Evolutionary conservation across 1,284 basidiomycete species (phyloP), one percentile per base, ranked within the genome.

Genomic region (Pyrrhoderma noxium): DNA sequence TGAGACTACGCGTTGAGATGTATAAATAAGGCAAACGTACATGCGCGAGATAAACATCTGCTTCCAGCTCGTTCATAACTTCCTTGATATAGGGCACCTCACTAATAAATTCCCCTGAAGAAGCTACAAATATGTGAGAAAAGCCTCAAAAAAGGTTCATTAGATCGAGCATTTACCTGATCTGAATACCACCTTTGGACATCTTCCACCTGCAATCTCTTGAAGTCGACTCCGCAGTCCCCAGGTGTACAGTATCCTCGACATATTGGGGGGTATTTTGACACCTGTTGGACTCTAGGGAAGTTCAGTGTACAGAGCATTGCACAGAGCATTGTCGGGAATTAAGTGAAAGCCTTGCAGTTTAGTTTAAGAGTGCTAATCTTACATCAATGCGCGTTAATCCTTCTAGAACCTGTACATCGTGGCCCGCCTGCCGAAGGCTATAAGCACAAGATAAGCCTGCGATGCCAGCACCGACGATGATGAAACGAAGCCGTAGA

Each of bases 391-490:
- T 31, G 27, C 27, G 27, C 27, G 27, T 31, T 31, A 31, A 11
- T 11, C 67, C 66, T 58, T 81, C 79, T 38, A 80, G 59, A 1
- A 80, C 69, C 7, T 67, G 70, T 8, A 80, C 78, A 8, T 64
- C 65, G 53, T 82, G 79, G 1, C 80, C 80, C 43, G 70, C 66
- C 36, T 69, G 64, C 25, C 65, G 62, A 37, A 81, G 64, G 3
- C 73, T 66, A 58, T 72, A 72, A 8, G 77, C 79, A 13, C 69
- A 68, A 0, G 79, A 71, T 3, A 82, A 69, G 21, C 78, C 79
- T 0, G 57, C 57, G 16, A 59, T 53, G 18, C 61, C 57, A 2
- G 54, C 60, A 18, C 61, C 61, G 36, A 62, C 57, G 37, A 63
- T 51, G 42, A 62, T 34, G 48, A 63, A 47, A 21, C 58, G 19